Conservation (phyloP, 2,329 filamentous ascomycete species). For the Pseudopithomyces maydicus region DNA sequence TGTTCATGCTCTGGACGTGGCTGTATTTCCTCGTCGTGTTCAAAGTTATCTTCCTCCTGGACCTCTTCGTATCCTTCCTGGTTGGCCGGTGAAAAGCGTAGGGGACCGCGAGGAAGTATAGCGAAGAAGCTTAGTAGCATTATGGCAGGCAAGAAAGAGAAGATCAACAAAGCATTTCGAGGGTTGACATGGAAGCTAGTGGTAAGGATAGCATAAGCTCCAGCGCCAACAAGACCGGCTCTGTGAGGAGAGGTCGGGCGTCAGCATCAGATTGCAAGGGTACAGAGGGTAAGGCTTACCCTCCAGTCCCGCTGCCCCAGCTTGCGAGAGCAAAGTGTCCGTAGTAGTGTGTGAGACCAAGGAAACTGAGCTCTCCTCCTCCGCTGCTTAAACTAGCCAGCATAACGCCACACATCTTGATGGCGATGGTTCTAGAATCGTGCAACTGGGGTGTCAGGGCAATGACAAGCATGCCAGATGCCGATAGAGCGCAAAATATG, state of each 20-base stretch:
- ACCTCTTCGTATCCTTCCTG: conserved; percentile 62
- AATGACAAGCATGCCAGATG: conserved; percentile 86
- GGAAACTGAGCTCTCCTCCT: conserved; percentile 86
- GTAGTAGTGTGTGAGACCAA: conserved; percentile 92
- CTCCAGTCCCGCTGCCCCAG: conserved; percentile 92
- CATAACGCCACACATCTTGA: conserved; percentile 82
- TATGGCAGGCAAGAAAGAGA: conserved; percentile 76
- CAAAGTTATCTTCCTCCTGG: conserved; percentile 45
- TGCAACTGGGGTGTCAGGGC: conserved; percentile 73
- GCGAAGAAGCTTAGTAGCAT: conserved; percentile 89
- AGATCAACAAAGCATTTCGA: conserved; percentile 73
- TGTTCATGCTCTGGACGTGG: conserved; percentile 36
- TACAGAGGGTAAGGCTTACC: conserved; percentile 32
- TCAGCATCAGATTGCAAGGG: not conserved
- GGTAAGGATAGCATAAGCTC: conserved; percentile 84
- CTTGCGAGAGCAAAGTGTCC: conserved; percentile 83
- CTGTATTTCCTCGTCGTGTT: conserved; percentile 24
- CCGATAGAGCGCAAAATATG: conserved; percentile 75
- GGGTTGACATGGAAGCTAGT: conserved; percentile 79
- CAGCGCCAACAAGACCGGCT: conserved; percentile 84
- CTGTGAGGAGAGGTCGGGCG: not conserved
- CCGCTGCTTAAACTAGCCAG: conserved; percentile 86
- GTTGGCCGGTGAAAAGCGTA: conserved; percentile 55
- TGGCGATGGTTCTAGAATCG: conserved; percentile 64
- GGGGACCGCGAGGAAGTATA: conserved; percentile 71